Evolutionary conservation across 2,329 filamentous ascomycete species (phyloP).

Genomic region (Ophiostoma montium): DNA sequence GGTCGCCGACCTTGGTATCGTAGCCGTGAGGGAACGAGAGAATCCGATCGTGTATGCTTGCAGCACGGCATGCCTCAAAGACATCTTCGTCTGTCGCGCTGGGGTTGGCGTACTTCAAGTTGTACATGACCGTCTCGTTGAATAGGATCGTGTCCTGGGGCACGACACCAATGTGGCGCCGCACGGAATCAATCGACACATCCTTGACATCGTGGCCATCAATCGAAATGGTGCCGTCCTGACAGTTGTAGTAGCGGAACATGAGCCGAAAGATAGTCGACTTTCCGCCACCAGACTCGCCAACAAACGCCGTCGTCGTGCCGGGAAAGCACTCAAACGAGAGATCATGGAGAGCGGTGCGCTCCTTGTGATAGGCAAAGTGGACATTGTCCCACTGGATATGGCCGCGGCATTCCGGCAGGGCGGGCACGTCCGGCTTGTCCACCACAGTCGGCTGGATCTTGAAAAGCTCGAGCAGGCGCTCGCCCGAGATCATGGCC

Average conservation of each 20-base stretch:
- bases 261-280: slow-evolving; percentile 91
- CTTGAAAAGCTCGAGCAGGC: slow-evolving; percentile 90
- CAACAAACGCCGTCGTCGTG: slow-evolving; percentile 89
- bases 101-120: slow-evolving; percentile 37
- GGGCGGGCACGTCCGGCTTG: slow-evolving; percentile 44
- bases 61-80: slow-evolving; percentile 34
- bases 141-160: slow-evolving; percentile 78
- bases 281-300: slow-evolving; percentile 92
- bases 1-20: slow-evolving; percentile 37
- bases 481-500: slow-evolving; percentile 93
- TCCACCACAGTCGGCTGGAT: slow-evolving; percentile 88
- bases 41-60: slow-evolving; percentile 41
- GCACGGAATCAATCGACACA: slow-evolving; percentile 84
- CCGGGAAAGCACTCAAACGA: slow-evolving; percentile 77
- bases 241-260: slow-evolving; percentile 89
- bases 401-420: slow-evolving; percentile 61
- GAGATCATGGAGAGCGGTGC: slow-evolving; percentile 70
- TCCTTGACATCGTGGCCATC: slow-evolving; percentile 76
- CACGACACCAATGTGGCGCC: slow-evolving; percentile 84
- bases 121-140: slow-evolving; percentile 41
- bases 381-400: slow-evolving; percentile 80
- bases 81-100: slow-evolving; percentile 34
- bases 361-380: slow-evolving; percentile 80
- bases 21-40: slow-evolving; percentile 39
- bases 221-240: slow-evolving; percentile 65